Evolutionary conservation across 495 filamentous ascomycete genomes (phyloP), one percentile per base, ranked within the genome.

Genomic region (Talaromyces ruber): DNA sequence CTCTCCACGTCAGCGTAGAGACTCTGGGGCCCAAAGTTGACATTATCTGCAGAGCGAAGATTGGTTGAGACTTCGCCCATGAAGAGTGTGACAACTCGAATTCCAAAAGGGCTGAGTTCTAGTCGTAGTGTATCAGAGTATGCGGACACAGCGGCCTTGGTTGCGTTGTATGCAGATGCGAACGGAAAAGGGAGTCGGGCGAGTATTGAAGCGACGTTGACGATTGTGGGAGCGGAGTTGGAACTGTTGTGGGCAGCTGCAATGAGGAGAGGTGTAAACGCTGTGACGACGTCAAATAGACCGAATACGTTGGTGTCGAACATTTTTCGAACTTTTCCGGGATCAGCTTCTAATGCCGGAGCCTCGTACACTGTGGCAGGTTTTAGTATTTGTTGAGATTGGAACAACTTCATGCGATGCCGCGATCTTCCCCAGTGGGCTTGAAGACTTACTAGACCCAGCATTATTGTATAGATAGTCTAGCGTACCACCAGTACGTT

Each of bases 51-150:
- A 54, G 51, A 14, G 22, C 51, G 51, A n/a, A 54, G 51, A 26
- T 66, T 62, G 9, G 65, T 59, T 11, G 30, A 22, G 11, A 66
- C 65, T 28, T 59, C 34, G 6, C 65, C 65, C 14, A 63, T 53
- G 47, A 64, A 74, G 65, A 81, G 73, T 1, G 77, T 76, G 70
- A 81, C 75, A 54, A 85, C 84, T 62, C 78, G 79, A 26, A 85
- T 79, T 22, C 75, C 79, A 9, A 84, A 79, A 0, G 82, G 82
- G 53, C 73, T 74, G 30, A 86, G 72, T 63, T 85, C 72, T 2
- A 70, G 26, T 16, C 71, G 64, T 26, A 73, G 28, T 3, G 67
- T 68, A 22, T 71, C 69, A 22, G 65, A 52, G 25, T 67, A 58
- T n/a, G 59, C 54, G 32, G 62, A 64, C 24, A 71, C 21, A 11